These are phyloP conservation scores for Plenodomus biglobosus DNA, from an alignment of 2,329 filamentous ascomycete genomes.

Conservation along the genomic window DNA sequence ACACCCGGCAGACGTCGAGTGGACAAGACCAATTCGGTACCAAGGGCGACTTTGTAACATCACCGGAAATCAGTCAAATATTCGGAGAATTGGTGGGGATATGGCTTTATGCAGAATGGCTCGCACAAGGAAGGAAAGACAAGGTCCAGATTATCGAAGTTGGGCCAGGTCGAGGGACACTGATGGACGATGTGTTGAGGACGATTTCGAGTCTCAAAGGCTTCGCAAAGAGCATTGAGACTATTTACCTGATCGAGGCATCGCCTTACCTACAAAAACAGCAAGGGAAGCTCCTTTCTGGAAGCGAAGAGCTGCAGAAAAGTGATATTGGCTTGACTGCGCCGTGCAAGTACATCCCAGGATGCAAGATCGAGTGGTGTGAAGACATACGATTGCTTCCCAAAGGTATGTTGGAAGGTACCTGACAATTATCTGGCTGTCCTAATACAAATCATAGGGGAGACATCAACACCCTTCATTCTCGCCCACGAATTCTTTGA, in stretches of 20 bases:
- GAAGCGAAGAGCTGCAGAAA: conserved; percentile 67
- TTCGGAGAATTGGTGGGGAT: conserved; percentile 94
- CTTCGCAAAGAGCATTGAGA: conserved; percentile 74
- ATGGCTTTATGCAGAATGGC: conserved; percentile 97
- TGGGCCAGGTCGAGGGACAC: conserved; percentile 86
- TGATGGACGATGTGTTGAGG: conserved; percentile 97
- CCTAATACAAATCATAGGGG: conserved; percentile 50
- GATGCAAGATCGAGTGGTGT: conserved; percentile 79
- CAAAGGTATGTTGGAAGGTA: conserved; percentile 53
- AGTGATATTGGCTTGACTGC: conserved; percentile 74
- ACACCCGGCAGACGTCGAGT: conserved; percentile 69
- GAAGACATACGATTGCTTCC: conserved; percentile 86
- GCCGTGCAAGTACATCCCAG: conserved; percentile 70
- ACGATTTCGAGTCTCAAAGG: conserved; percentile 81
- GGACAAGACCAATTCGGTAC: conserved; percentile 86
- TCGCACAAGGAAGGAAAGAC: conserved; percentile 74
- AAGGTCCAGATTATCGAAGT: conserved; percentile 91
- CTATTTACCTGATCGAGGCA: conserved; percentile 95
- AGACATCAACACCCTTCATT: conserved; percentile 81
- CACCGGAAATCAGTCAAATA: conserved; percentile 94
- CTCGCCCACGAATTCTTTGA: conserved; percentile 99
- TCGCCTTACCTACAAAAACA: conserved; percentile 74
- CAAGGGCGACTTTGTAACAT: conserved; percentile 94
- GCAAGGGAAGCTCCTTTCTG: conserved; percentile 82
- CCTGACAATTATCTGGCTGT: background rate